phyloP scores from a whole-genome alignment of 176 grass and related monocot species.

The Phoenix roebelenii region DNA sequence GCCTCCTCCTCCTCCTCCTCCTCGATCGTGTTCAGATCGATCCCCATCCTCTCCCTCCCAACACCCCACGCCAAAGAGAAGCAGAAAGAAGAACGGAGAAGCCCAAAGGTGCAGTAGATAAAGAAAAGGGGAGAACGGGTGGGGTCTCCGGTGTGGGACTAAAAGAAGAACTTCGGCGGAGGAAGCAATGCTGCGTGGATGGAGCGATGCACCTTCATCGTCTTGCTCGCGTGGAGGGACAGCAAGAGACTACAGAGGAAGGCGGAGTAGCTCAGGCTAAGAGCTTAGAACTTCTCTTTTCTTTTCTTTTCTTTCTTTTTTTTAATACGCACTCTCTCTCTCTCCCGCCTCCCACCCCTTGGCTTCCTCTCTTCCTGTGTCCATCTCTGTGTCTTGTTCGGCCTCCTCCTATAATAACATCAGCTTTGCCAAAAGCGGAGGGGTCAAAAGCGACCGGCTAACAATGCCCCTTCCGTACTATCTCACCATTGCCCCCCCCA shows the following conservation, averaged over 20 bases:
- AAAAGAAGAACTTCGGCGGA: no score
- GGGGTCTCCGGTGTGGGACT: no score
- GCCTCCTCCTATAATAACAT: conserved; percentile 19
- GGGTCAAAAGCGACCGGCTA: not conserved
- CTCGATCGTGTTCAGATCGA: conserved; percentile 76
- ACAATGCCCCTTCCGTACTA: not conserved
- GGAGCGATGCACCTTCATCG: no score
- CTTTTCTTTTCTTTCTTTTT: no score
- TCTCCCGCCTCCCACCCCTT: not conserved
- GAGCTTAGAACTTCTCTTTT: no score
- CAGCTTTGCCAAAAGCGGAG: conserved; percentile 25
- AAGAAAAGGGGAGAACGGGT: not conserved
- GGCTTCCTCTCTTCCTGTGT: not conserved
- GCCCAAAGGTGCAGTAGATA: not conserved
- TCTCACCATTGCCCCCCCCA: not conserved
- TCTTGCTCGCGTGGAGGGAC: no score
- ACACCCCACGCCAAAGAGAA: not conserved
- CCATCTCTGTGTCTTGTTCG: conserved; percentile 1
- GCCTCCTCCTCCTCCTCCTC: conserved; percentile 44
- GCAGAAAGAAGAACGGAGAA: not conserved
- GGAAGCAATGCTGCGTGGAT: no score
- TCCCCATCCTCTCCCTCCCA: conserved; percentile 38
- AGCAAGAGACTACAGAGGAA: no score
- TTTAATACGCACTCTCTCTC: not conserved
- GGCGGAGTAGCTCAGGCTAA: no score